Conservation (phyloP, 345 rosid genomes). For the Camelina hispida region DNA sequence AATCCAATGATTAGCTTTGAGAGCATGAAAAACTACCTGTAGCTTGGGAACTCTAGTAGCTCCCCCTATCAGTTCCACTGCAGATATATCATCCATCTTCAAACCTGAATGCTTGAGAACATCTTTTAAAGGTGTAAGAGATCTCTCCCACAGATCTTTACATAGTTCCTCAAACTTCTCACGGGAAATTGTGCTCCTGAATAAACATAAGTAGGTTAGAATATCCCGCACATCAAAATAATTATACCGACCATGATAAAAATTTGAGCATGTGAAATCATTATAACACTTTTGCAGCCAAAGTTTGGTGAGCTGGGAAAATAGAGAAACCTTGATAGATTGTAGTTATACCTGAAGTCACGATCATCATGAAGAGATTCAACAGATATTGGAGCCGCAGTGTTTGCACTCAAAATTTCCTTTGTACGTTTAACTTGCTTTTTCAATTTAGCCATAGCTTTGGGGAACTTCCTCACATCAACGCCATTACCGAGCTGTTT, state of each 20-base stretch:
- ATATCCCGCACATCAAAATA: not conserved
- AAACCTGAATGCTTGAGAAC: conserved; percentile 79
- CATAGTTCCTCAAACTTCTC: conserved; percentile 98
- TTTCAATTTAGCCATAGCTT: conserved; percentile 99
- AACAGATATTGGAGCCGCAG: conserved; percentile 87
- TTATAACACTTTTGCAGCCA: conserved; percentile 9
- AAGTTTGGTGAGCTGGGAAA: conserved; percentile 14
- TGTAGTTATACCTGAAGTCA: conserved; percentile 78
- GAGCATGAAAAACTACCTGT: conserved; percentile 64
- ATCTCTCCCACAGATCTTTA: conserved; percentile 89
- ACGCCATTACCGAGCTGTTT: conserved; percentile 83
- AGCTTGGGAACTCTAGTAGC: conserved; percentile 99
- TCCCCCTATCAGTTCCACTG: conserved; percentile 96
- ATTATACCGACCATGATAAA: conserved; percentile 2
- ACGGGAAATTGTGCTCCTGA: conserved; percentile 94
- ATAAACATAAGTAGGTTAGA: conserved; percentile 17
- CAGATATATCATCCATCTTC: conserved; percentile 77
- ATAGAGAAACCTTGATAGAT: conserved; percentile 4
- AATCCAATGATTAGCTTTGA: conserved; percentile 7
- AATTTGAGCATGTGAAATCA: conserved; percentile 19
- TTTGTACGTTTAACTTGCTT: conserved; percentile 99
- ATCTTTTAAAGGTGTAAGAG: conserved; percentile 80
- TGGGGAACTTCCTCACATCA: conserved; percentile 90
- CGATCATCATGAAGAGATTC: conserved; percentile 92
- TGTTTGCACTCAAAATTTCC: conserved; percentile 96